These are phyloP conservation scores for Chlorella sp. DNA, from an alignment of 139 green algal genomes.

Conservation along the genomic window DNA sequence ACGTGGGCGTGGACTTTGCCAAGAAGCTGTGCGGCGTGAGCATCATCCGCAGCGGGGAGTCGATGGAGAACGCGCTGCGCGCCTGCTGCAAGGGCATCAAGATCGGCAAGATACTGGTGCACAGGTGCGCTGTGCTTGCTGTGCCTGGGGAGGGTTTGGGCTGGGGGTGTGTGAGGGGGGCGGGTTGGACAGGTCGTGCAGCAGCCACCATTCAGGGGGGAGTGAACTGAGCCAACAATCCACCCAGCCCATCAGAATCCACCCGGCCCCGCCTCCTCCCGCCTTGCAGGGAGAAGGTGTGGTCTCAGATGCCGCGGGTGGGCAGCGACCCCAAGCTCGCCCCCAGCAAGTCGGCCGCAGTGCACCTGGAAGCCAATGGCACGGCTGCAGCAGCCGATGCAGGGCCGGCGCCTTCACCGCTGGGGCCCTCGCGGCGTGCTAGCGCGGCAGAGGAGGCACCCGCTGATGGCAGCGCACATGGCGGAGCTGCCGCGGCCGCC, in stretches of 20 bases:
- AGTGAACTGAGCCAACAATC: too few relatives aligned
- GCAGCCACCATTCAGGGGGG: background rate
- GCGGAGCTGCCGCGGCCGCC: too few relatives aligned
- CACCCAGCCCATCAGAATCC: background rate
- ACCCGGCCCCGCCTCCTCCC: background rate
- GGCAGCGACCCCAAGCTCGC: background rate
- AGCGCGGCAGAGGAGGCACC: too few relatives aligned
- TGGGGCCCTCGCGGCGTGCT: too few relatives aligned
- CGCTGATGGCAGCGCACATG: too few relatives aligned
- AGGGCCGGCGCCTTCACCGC: too few relatives aligned
- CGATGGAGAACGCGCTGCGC: slow-evolving; percentile 96
- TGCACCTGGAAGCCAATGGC: background rate
- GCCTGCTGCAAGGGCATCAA: slow-evolving; percentile 99
- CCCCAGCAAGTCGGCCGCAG: background rate
- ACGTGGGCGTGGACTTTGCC: slow-evolving; percentile 97
- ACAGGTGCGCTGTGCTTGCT: slow-evolving; percentile 42
- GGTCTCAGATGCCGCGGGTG: slow-evolving; percentile 1
- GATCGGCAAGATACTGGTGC: slow-evolving; percentile 98
- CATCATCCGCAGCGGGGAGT: slow-evolving; percentile 94
- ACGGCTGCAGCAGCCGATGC: background rate
- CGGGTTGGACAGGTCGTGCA: background rate
- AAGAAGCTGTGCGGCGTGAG: slow-evolving; percentile 94
- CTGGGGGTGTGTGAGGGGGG: background rate
- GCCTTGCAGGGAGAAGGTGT: slow-evolving; percentile 29
- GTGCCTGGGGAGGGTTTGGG: background rate